Evolutionary conservation across 768 basidiomycete genomes (phyloP).

Genomic region (Mycena amicta): DNA sequence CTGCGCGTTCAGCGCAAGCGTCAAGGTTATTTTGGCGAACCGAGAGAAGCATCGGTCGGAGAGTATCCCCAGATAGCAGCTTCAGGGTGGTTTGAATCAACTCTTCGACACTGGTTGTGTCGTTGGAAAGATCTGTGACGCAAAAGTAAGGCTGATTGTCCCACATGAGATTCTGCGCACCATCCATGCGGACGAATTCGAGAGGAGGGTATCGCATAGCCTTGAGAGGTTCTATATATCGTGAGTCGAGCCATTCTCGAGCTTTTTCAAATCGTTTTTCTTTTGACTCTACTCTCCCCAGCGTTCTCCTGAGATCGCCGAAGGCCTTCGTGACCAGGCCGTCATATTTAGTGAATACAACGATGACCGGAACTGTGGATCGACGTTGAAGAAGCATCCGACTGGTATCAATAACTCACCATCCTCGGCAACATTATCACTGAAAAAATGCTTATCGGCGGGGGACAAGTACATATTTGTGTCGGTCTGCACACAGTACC

Average conservation of each 20-base stretch:
- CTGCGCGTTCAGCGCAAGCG: neutral
- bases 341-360: neutral
- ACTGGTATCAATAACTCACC: no score
- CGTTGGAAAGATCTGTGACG: neutral
- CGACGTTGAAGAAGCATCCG: no score
- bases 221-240: neutral
- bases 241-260: neutral
- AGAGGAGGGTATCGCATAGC: neutral
- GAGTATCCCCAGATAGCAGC: neutral
- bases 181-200: neutral
- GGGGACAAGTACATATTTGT: neutral
- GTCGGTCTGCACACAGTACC: neutral
- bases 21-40: neutral
- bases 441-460: neutral
- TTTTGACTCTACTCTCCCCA: neutral
- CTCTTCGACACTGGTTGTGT: neutral
- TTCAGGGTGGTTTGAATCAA: neutral
- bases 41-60: neutral
- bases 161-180: neutral
- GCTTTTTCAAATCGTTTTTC: neutral
- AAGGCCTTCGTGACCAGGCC: neutral
- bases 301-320: neutral
- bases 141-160: neutral
- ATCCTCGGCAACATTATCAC: neutral
- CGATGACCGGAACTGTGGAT: neutral